Base-by-base conservation (phyloP, 805 yeast species). In the Saccharomycodes ludwigii region DNA sequence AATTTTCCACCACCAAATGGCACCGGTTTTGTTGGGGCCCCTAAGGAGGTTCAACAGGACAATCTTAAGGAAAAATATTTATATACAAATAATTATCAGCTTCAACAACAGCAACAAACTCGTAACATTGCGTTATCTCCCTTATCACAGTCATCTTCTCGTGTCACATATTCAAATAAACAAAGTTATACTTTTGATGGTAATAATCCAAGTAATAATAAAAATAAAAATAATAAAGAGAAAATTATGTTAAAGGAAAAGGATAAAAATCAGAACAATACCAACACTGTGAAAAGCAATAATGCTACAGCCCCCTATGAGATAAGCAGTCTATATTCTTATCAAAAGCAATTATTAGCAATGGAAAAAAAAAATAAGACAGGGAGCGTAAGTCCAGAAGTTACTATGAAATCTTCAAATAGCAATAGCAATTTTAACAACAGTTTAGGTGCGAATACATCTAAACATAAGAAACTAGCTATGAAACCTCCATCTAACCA, bases 321-420 rank as follows among this genome's bases (percentile, higher is more conserved):
- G 32, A 38, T 32, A 32, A 45, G 65, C 44, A 86, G 88, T 2
- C 58, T 82, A 24, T 82, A 77, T 44, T 93, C 82, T 48, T 82
- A 83, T 52, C 93, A 82, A 51, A 74, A 72, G 63, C 88, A 81
- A 52, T 58, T 81, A 41, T 68, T 79, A 68, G 50, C 77, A 33
- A 57, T 83, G 47, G 94, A 82, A 45, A 71, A 71, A 40, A 86
- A 80, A 49, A 82, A 79, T 52, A 76, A 77, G 48, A 73, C n/a
- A n/a, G n/a, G n/a, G n/a, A n/a, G n/a, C n/a, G n/a, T n/a, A n/a
- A n/a, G n/a, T n/a, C n/a, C n/a, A n/a, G n/a, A n/a, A n/a, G n/a
- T n/a, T n/a, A n/a, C n/a, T n/a, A n/a, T n/a, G n/a, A n/a, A n/a
- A n/a, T n/a, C n/a, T n/a, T n/a, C n/a, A n/a, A n/a, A n/a, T n/a